Conservation (phyloP, 2,329 filamentous ascomycete species). For the Paecilomyces dactylethromorphus region DNA sequence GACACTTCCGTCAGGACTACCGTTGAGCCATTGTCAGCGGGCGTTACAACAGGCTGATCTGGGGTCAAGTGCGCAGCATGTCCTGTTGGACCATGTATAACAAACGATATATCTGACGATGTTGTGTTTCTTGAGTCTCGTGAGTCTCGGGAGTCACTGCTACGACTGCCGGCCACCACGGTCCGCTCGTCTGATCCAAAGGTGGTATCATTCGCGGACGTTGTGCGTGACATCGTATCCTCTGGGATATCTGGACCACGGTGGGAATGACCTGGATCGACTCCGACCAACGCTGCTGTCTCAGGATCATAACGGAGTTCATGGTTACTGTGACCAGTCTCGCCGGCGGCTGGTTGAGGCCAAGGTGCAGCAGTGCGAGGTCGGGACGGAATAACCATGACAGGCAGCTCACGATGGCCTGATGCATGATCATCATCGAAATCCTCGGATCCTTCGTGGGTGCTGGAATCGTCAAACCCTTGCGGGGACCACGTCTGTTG, state of each 20-base stretch:
- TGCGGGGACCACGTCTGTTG: conserved; percentile 51
- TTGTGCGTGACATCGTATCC: not conserved
- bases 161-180: not conserved
- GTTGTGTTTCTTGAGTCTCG: not conserved
- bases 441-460: conserved; percentile 12
- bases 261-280: conserved; percentile 11
- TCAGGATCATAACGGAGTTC: conserved; percentile 33
- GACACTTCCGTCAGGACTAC: not conserved
- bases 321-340: conserved; percentile 17
- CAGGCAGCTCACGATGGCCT: conserved; percentile 28
- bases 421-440: not conserved
- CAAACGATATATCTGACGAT: not conserved
- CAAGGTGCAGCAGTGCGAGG: conserved; percentile 48
- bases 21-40: not conserved
- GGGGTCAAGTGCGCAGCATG: not conserved
- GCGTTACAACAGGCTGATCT: not conserved
- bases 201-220: not conserved
- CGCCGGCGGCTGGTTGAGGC: conserved; percentile 37
- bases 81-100: not conserved
- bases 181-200: not conserved
- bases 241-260: not conserved
- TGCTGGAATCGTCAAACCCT: conserved; percentile 17
- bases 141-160: not conserved
- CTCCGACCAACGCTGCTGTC: conserved; percentile 28
- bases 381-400: conserved; percentile 56